These are phyloP conservation scores for Diplotaxis tenuifolia DNA, from an alignment of 345 rosid species.

Conservation along the genomic window DNA sequence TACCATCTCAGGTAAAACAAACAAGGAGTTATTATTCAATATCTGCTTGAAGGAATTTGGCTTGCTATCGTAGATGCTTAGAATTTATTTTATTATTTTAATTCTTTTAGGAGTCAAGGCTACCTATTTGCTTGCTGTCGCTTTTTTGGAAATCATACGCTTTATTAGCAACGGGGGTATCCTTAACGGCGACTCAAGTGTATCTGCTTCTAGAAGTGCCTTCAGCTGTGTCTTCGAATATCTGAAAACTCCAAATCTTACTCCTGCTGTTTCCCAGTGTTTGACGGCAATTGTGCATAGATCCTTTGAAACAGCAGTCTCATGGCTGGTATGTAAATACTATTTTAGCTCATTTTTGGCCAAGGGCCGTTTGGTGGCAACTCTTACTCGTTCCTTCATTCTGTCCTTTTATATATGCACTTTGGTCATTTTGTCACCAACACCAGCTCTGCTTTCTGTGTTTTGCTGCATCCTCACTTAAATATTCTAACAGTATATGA, in stretches of 20 bases:
- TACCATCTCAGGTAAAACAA: constrained; percentile 82
- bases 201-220: constrained; percentile 86
- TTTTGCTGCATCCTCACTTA: constrained; percentile 7
- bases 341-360: constrained; percentile 2
- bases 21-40: background rate
- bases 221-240: constrained; percentile 96
- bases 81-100: constrained; percentile 22
- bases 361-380: constrained; percentile 3
- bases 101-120: constrained; percentile 86
- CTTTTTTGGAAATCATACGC: constrained; percentile 90
- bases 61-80: constrained; percentile 21
- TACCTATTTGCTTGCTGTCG: constrained; percentile 98
- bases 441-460: constrained; percentile 10
- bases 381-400: constrained; percentile 7
- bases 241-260: constrained; percentile 47
- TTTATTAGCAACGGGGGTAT: constrained; percentile 98
- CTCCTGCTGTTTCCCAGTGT: constrained; percentile 16
- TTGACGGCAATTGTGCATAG: constrained; percentile 58
- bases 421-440: constrained; percentile 14
- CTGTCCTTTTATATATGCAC: constrained; percentile 14
- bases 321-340: constrained; percentile 73
- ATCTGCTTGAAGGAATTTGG: constrained; percentile 5
- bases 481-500: constrained; percentile 1
- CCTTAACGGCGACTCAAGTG: constrained; percentile 70
- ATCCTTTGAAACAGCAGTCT: constrained; percentile 87